Base-by-base conservation (phyloP, 2,329 filamentous ascomycete genomes). In the Nemania sp. region DNA sequence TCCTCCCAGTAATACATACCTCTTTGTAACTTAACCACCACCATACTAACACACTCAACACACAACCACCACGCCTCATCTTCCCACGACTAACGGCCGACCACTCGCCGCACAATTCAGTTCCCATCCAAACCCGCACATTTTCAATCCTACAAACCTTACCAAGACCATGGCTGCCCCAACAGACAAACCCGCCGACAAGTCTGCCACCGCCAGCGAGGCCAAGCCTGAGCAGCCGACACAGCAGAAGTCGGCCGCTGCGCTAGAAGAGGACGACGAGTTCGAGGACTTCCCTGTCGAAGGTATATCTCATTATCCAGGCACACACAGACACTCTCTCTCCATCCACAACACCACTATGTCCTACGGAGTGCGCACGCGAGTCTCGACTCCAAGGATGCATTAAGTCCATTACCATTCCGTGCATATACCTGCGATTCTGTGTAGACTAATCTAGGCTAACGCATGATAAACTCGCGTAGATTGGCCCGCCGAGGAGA, bases 261-360 rank as follows among this genome's bases (percentile, higher is more conserved):
- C 92, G 66, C 87, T 98, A 29, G 96, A 97, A 81, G 96, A 99
- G 80, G 96, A 99, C 78, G 96, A 99, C 81, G 96, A 99, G 84
- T 99, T 99, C 77, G 96, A 99, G 80, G 96, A 99, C 81, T 99
- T 99, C 78, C 96, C 96, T 27, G 92, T 97, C 64, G 95, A 99
- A 83, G 94, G 96, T 97, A 82, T 49, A 84, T 72, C n/a, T 32
- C 29, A 32, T 8, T 32, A 32, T n/a, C 45, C n/a, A n/a, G n/a
- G n/a, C n/a, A n/a, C n/a, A n/a, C n/a, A n/a, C n/a, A n/a, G n/a
- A n/a, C n/a, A n/a, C n/a, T n/a, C n/a, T n/a, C n/a, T n/a, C n/a
- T n/a, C n/a, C n/a, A n/a, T n/a, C n/a, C n/a, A n/a, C n/a, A n/a
- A n/a, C n/a, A n/a, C n/a, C n/a, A n/a, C n/a, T n/a, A n/a, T n/a